Percentiles rank a stretch among this genome's conserved stretches.
These are phyloP conservation scores for Piper betle DNA, from an alignment of 164 flowering plant genomes.

Conservation along the genomic window DNA sequence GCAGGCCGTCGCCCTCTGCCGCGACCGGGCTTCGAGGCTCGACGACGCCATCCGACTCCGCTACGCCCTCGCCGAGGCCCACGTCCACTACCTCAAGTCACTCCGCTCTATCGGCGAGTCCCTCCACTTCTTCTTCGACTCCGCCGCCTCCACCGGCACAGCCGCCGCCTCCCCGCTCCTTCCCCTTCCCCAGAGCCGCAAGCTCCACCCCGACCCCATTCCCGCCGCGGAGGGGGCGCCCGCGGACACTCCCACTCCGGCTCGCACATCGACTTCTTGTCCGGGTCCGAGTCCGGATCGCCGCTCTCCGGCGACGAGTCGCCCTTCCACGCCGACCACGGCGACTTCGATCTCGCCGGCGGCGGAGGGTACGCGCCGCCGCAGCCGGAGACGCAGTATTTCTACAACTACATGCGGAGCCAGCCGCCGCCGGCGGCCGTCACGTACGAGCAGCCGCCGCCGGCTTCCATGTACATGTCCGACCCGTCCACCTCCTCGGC, in stretches of 20 bases:
- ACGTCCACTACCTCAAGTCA: conserved; percentile 23
- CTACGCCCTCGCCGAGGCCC: conserved; percentile 29
- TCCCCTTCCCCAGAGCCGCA: conserved; percentile 10
- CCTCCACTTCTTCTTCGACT: conserved; percentile 23
- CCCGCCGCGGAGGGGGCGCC: conserved; percentile 1
- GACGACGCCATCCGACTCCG: conserved; percentile 28
- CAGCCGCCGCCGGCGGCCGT: conserved; percentile 33
- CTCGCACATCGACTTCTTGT: conserved; percentile 20
- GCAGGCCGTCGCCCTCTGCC: conserved; percentile 43
- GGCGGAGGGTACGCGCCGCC: conserved; percentile 3
- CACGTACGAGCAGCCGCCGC: conserved; percentile 50
- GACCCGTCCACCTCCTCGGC: conserved; percentile 34
- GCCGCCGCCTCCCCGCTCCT: conserved; percentile 10
- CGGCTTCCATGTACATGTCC: conserved; percentile 30
- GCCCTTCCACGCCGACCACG: conserved; percentile 16
- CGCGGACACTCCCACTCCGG: conserved; percentile 22
- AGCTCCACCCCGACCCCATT: conserved; percentile 8
- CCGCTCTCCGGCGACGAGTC: conserved; percentile 22
- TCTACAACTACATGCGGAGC: conserved; percentile 61
- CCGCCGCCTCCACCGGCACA: background rate
- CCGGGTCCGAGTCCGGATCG: conserved; percentile 24
- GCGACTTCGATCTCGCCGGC: conserved; percentile 2
- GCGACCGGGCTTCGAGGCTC: conserved; percentile 33
- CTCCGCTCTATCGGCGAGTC: conserved; percentile 22
- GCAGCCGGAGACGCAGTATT: conserved; percentile 6